A percentile compares a stretch with the other conserved stretches of the same genome.
Evolutionary conservation across 805 yeast genomes (phyloP).

Genomic region (Pichia thaimueangensis): DNA sequence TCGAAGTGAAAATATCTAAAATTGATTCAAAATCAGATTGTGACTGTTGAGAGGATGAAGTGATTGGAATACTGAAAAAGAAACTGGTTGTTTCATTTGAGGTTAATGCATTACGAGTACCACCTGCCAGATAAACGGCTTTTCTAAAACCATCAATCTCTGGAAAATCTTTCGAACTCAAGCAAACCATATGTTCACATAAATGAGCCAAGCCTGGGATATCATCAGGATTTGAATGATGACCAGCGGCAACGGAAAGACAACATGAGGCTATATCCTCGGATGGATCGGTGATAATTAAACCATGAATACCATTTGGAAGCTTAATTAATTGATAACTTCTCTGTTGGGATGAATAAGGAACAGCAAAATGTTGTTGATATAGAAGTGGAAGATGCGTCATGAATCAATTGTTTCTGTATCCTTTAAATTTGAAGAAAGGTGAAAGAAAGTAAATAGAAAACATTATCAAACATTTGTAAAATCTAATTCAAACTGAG

Average conservation of each 20-base stretch:
- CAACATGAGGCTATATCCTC: constrained; percentile 63
- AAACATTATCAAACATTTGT: background rate
- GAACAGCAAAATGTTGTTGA: constrained; percentile 10
- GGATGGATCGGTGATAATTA: constrained; percentile 72
- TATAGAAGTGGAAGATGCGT: background rate
- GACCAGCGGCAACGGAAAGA: constrained; percentile 72
- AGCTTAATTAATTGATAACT: constrained; percentile 43
- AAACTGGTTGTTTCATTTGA: constrained; percentile 61
- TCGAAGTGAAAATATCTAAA: constrained; percentile 44
- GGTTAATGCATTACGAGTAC: constrained; percentile 61
- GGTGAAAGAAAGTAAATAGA: no score
- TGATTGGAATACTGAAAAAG: constrained; percentile 54
- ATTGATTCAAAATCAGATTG: constrained; percentile 39
- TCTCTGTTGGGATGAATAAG: constrained; percentile 24
- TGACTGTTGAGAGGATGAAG: constrained; percentile 1
- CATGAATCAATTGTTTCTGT: background rate
- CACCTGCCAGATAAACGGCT: constrained; percentile 42
- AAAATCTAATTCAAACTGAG: no score
- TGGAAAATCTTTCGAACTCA: constrained; percentile 52
- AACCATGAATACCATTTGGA: constrained; percentile 60
- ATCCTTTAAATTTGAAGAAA: no score
- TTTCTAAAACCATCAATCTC: constrained; percentile 40
- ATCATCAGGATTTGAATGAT: constrained; percentile 66
- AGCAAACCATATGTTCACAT: constrained; percentile 68
- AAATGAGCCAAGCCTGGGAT: constrained; percentile 84